Base-by-base conservation (phyloP, 2,329 filamentous ascomycete genomes). In the Talaromyces sp. region DNA sequence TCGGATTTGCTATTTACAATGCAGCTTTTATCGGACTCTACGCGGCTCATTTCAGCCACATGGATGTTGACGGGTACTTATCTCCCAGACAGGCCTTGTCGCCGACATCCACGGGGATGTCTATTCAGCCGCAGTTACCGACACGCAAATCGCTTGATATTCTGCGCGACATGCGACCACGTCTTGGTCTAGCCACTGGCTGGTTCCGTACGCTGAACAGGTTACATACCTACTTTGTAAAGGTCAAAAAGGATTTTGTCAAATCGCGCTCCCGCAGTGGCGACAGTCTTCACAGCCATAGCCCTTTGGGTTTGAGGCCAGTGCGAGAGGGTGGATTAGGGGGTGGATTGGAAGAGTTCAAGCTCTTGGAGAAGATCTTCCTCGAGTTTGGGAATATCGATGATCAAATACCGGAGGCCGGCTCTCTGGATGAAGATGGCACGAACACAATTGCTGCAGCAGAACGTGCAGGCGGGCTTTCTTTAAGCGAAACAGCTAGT, bases 1-100 rank as follows among this genome's bases (percentile, higher is more conserved):
- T 85, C 17, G 84, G 81, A 1, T 87, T 86, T 67, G 82, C 84
- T 33, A 77, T 84, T 25, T 87, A 85, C 71, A 82, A 81, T 43
- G 84, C 84, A 27, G 80, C 81, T 0, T 82, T 85, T 59, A 74
- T 82, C 43, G 81, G 78, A 17, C 75, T 85, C 9, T 87, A 86
- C 70, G 82, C 81, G 37, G 78, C 80, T 39, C 83, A 84, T 69
- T 86, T 86, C 66, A 80, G 81, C 1, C 80, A 82, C 69, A 85
- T 86, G 84, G 85, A 87, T 65, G 78, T 80, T 0, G 79, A 84
- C 9, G 80, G 80, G 10, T 79, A 79, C 63, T 73, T 86, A 70
- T 79, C 80, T 5, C 65, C 71, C 0, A 75, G 73, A 37, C 68
- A 71, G 3, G 71, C 4, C 66, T 67, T 31, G 70, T 70, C 61